phyloP scores from a whole-genome alignment of 1,284 basidiomycete genomes.

The Heterobasidion annosum region DNA sequence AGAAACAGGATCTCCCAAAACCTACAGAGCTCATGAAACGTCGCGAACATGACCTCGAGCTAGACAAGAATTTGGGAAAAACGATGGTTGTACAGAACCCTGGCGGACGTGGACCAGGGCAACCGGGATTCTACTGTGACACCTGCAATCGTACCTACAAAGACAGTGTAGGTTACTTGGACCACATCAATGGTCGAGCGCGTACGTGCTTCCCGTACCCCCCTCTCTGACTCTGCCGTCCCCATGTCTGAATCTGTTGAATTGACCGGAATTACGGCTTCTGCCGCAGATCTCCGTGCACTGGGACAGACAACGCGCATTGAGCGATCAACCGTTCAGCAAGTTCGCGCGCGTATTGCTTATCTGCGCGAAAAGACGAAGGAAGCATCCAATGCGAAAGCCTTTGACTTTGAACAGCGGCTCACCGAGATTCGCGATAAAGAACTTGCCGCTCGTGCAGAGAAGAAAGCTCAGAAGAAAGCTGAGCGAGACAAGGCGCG shows the following conservation, averaged over 20 bases:
- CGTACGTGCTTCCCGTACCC: conserved; percentile 50
- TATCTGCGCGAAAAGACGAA: conserved; percentile 81
- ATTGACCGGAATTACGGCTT: not conserved
- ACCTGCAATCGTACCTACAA: conserved; percentile 87
- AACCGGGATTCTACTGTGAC: conserved; percentile 91
- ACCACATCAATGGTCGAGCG: conserved; percentile 91
- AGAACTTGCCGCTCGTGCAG: conserved; percentile 52
- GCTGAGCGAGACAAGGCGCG: conserved; percentile 65
- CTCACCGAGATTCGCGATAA: conserved; percentile 76
- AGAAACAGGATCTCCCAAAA: conserved; percentile 67
- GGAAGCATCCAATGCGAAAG: conserved; percentile 71
- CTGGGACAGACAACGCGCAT: conserved; percentile 94
- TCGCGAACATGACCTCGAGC: conserved; percentile 71
- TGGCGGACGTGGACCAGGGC: conserved; percentile 72
- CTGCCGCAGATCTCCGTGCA: conserved; percentile 66
- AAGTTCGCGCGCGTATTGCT: conserved; percentile 88
- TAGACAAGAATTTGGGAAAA: conserved; percentile 89
- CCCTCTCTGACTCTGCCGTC: not conserved
- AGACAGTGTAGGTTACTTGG: conserved; percentile 88
- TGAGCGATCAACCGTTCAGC: conserved; percentile 82
- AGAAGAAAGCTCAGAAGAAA: conserved; percentile 67
- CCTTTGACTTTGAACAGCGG: conserved; percentile 89
- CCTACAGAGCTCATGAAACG: conserved; percentile 86
- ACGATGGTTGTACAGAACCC: conserved; percentile 86
- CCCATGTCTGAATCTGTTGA: not conserved